These are phyloP conservation scores for Backusella morwellensis DNA, from an alignment of 192 early-diverging fungal species.

Conservation along the genomic window DNA sequence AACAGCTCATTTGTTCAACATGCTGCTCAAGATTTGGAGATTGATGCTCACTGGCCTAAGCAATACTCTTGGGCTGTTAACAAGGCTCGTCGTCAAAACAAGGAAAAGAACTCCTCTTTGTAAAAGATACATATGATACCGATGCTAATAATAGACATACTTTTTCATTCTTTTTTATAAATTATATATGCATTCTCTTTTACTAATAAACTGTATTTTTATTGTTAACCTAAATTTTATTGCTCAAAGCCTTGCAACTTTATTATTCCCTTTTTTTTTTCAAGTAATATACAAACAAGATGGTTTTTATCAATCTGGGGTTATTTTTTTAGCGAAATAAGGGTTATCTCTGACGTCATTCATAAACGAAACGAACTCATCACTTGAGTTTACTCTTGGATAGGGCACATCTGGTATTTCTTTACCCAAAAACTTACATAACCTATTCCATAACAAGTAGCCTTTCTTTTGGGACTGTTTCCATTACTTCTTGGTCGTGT, in stretches of 20 bases:
- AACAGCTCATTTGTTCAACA: slow-evolving; percentile 64
- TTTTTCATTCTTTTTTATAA: too few relatives aligned
- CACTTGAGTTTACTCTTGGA: not conserved
- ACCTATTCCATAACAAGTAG: not conserved
- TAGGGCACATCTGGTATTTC: not conserved
- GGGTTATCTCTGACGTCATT: not conserved
- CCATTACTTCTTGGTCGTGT: not conserved
- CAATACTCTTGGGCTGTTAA: slow-evolving; percentile 56
- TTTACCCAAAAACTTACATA: not conserved
- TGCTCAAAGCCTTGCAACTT: too few relatives aligned
- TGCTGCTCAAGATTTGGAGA: slow-evolving; percentile 62
- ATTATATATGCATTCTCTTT: too few relatives aligned
- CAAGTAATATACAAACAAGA: too few relatives aligned
- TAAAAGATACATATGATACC: too few relatives aligned
- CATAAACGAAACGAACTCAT: not conserved
- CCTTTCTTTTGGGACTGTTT: not conserved
- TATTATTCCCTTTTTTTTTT: too few relatives aligned
- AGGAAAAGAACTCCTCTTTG: too few relatives aligned
- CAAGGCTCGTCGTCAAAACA: not conserved
- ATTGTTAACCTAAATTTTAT: too few relatives aligned
- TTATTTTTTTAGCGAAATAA: not conserved
- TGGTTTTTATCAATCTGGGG: too few relatives aligned
- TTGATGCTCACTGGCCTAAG: slow-evolving; percentile 56
- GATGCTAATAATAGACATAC: too few relatives aligned
- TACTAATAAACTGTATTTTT: too few relatives aligned